Percentiles rank a stretch among this genome's conserved stretches.
phyloP scores from a whole-genome alignment of 2,329 filamentous ascomycete genomes.

The Xylaria sp. region DNA sequence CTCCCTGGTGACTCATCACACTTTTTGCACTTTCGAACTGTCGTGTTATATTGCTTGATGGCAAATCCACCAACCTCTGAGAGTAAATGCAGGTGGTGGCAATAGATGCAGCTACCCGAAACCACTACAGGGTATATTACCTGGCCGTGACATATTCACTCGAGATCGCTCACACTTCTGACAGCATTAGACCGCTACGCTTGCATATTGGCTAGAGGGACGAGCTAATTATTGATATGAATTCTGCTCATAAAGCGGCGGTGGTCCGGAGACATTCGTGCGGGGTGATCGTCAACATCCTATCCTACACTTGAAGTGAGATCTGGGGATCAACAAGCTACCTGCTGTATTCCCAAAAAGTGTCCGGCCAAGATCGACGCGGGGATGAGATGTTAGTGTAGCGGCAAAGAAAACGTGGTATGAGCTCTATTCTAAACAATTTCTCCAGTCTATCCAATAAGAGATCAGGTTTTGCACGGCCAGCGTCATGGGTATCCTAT shows the following conservation, averaged over 20 bases:
- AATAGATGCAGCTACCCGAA: background rate
- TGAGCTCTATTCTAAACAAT: too few species aligned
- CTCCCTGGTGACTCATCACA: background rate
- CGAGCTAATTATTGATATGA: background rate
- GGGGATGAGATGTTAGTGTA: background rate
- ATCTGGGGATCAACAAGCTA: background rate
- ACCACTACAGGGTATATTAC: background rate
- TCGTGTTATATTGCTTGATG: background rate
- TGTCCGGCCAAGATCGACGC: background rate
- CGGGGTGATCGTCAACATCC: background rate
- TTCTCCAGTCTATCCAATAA: background rate
- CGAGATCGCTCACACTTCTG: conserved; percentile 12
- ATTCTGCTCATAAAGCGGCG: conserved; percentile 11
- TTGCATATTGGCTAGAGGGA: background rate
- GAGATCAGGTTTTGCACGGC: background rate
- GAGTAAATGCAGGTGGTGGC: too few species aligned
- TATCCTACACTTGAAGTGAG: background rate
- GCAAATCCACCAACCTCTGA: background rate
- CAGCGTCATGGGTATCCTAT: background rate
- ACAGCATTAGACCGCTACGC: background rate
- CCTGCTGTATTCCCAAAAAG: background rate
- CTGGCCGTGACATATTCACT: background rate
- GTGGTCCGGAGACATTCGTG: conserved; percentile 1
- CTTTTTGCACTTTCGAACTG: background rate
- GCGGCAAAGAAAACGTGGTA: background rate